These are phyloP conservation scores for Stemphylium lycopersici DNA, from an alignment of 2,329 filamentous ascomycete genomes.

Conservation along the genomic window DNA sequence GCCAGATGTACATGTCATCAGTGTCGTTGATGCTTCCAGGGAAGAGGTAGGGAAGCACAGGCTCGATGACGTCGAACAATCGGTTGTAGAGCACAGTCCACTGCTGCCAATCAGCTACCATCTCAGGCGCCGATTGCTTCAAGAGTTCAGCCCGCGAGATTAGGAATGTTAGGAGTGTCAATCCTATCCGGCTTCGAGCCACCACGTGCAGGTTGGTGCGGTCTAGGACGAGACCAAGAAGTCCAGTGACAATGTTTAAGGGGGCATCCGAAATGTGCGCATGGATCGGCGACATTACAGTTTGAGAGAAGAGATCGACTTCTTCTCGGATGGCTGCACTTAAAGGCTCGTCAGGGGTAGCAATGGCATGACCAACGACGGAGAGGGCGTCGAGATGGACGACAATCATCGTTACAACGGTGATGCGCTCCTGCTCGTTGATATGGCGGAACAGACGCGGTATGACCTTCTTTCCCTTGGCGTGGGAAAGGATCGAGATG, in stretches of 20 bases:
- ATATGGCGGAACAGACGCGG: conserved; percentile 94
- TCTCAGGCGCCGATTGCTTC: conserved; percentile 76
- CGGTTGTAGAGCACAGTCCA: conserved; percentile 84
- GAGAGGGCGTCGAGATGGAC: conserved; percentile 92
- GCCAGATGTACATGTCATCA: conserved; percentile 97
- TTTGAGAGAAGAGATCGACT: conserved; percentile 85
- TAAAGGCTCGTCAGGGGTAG: conserved; percentile 73
- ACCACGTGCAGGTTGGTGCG: conserved; percentile 85
- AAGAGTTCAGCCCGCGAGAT: conserved; percentile 92
- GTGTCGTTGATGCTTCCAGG: conserved; percentile 87
- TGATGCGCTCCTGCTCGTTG: conserved; percentile 89
- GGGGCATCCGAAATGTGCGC: conserved; percentile 89
- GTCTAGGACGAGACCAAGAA: conserved; percentile 82
- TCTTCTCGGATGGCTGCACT: conserved; percentile 78
- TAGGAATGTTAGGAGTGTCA: conserved; percentile 90
- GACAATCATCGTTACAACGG: conserved; percentile 93
- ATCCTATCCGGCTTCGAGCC: conserved; percentile 83
- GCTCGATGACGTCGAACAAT: conserved; percentile 87
- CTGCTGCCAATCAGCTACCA: conserved; percentile 71
- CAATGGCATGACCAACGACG: conserved; percentile 81
- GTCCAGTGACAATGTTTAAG: conserved; percentile 86
- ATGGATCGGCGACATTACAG: conserved; percentile 89
- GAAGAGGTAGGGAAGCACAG: conserved; percentile 83
- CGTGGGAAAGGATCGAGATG: conserved; percentile 91
- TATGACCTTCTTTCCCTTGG: conserved; percentile 95